These are phyloP conservation scores for Microdochium bolleyi DNA, from an alignment of 2,329 filamentous ascomycete species.

Conservation along the genomic window DNA sequence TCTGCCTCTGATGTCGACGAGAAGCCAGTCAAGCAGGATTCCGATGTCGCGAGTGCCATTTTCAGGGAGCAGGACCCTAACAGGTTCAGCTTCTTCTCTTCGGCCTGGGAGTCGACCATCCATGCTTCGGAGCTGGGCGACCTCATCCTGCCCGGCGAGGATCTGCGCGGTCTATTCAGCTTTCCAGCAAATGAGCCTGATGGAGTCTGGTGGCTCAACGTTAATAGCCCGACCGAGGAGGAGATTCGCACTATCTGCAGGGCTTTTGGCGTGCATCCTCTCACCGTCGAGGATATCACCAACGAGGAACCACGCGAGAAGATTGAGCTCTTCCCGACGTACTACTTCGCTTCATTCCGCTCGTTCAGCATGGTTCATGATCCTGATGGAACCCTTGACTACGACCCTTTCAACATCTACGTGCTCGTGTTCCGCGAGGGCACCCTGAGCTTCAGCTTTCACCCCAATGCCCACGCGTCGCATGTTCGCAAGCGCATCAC, in stretches of 20 bases:
- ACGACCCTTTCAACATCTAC: conserved; percentile 94
- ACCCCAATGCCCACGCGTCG: conserved; percentile 75
- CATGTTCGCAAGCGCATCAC: conserved; percentile 89
- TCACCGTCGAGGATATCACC: conserved; percentile 93
- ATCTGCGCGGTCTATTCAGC: conserved; percentile 77
- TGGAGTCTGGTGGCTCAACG: conserved; percentile 98
- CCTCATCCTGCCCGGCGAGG: conserved; percentile 81
- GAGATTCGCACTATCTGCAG: conserved; percentile 85
- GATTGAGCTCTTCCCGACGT: conserved; percentile 93
- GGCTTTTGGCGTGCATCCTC: conserved; percentile 88
- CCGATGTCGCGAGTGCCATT: conserved; percentile 20
- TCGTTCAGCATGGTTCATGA: conserved; percentile 79
- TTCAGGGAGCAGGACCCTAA: conserved; percentile 54
- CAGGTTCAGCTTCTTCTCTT: conserved; percentile 95
- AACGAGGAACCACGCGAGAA: conserved; percentile 96
- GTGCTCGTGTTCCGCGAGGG: conserved; percentile 95
- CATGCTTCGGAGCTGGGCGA: conserved; percentile 85
- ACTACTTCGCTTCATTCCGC: conserved; percentile 97
- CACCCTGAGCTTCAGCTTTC: conserved; percentile 89
- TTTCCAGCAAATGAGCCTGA: conserved; percentile 54
- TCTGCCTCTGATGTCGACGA: conserved; percentile 37
- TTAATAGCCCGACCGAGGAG: conserved; percentile 81
- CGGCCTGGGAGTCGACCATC: conserved; percentile 86
- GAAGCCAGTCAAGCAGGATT: conserved; percentile 25
- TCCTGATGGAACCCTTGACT: conserved; percentile 64